Conservation (phyloP, 352 stramenopile species). For the Globisporangium middletonii region DNA sequence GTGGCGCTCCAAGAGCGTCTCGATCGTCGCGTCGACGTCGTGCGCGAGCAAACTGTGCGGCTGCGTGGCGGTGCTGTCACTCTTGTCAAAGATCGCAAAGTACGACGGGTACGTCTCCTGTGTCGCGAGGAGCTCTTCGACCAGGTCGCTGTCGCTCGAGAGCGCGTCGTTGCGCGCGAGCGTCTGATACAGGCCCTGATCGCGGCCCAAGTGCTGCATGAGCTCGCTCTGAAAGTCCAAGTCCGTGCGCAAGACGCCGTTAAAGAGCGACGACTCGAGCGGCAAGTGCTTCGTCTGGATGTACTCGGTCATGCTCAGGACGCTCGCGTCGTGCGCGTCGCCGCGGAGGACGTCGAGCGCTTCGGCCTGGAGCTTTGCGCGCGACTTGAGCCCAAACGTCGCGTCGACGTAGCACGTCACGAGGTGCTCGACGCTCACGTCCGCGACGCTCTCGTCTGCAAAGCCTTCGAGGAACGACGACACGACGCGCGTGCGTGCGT, state of each 20-base stretch:
- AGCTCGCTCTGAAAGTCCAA: conserved; percentile 67
- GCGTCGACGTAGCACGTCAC: conserved; percentile 61
- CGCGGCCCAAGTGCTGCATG: conserved; percentile 70
- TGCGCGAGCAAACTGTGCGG: conserved; percentile 33
- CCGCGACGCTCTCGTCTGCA: conserved; percentile 30
- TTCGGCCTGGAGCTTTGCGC: conserved; percentile 37
- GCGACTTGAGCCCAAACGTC: conserved; percentile 25
- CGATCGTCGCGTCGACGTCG: conserved; percentile 53
- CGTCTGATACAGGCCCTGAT: conserved; percentile 72
- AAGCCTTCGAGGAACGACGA: conserved; percentile 51
- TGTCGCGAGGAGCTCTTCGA: conserved; percentile 53
- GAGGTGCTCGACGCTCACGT: conserved; percentile 43
- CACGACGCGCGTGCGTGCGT: conserved; percentile 17
- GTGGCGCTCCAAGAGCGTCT: conserved; percentile 34
- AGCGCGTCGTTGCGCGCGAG: conserved; percentile 53
- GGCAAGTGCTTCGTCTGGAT: conserved; percentile 79
- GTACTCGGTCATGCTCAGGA: conserved; percentile 71
- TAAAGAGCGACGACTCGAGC: conserved; percentile 74
- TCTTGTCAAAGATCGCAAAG: conserved; percentile 47
- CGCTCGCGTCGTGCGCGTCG: conserved; percentile 44
- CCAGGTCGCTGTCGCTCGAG: conserved; percentile 53
- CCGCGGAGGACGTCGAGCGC: conserved; percentile 34
- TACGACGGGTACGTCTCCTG: conserved; percentile 64
- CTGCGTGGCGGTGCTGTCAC: not conserved
- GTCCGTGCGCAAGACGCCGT: conserved; percentile 72